These are phyloP conservation scores for Capsicum baccatum DNA, from an alignment of 257 asterid species.

Conservation along the genomic window DNA sequence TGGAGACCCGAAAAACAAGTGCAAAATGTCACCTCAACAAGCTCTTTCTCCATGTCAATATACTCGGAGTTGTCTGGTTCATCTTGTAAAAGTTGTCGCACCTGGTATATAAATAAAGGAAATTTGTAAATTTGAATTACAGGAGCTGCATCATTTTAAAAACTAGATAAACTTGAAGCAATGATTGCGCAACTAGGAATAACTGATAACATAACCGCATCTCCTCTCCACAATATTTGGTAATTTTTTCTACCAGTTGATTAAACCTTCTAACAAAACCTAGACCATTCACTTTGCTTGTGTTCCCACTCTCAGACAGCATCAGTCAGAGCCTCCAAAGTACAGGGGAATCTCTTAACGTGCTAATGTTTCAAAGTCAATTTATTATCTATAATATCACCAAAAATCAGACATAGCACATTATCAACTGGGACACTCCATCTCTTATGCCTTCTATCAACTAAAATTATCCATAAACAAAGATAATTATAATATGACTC, in stretches of 20 bases:
- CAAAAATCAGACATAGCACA: not conserved
- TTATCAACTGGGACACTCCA: slow-evolving; percentile 10
- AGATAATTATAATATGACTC: not conserved
- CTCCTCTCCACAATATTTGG: not conserved
- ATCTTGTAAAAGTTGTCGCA: slow-evolving; percentile 66
- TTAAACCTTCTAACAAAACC: not conserved
- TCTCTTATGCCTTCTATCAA: not conserved
- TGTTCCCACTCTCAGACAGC: slow-evolving; percentile 12
- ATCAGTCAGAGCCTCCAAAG: not conserved
- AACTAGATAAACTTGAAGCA: not conserved
- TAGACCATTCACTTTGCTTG: not conserved
- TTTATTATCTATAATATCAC: slow-evolving; percentile 2
- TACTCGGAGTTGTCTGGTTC: slow-evolving; percentile 84
- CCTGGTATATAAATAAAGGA: slow-evolving; percentile 50
- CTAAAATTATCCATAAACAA: not conserved
- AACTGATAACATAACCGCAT: not conserved
- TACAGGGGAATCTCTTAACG: not conserved
- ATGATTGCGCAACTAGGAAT: slow-evolving; percentile 2
- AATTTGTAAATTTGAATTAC: slow-evolving; percentile 11
- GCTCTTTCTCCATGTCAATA: slow-evolving; percentile 97
- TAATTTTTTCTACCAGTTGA: not conserved
- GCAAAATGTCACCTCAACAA: slow-evolving; percentile 71
- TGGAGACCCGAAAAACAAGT: not conserved
- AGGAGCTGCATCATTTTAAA: not conserved
- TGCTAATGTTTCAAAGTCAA: not conserved